Evolutionary conservation across 768 basidiomycete genomes (phyloP).

Genomic region (Termitomyces sp.): DNA sequence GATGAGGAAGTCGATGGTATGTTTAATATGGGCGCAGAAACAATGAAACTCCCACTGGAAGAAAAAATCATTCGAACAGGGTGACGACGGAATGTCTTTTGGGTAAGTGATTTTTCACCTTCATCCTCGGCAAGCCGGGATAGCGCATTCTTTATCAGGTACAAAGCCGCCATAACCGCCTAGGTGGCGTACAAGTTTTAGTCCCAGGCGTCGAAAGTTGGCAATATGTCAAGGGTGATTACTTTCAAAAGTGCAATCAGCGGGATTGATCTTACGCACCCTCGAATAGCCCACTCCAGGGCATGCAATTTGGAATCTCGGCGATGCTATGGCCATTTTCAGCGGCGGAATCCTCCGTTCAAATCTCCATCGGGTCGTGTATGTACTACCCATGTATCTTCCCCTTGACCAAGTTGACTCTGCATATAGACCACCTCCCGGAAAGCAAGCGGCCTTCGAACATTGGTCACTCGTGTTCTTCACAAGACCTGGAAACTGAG

Average conservation of each 20-base stretch:
- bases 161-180: slow-evolving; percentile 66
- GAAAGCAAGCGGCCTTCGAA: slow-evolving; percentile 44
- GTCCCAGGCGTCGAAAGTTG: slow-evolving; percentile 57
- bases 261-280: background rate
- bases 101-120: slow-evolving; percentile 27
- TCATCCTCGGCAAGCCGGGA: background rate
- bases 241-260: too few species aligned
- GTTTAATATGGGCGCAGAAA: slow-evolving; percentile 54
- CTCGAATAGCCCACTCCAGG: slow-evolving; percentile 40
- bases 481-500: slow-evolving; percentile 54
- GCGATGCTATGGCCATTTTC: slow-evolving; percentile 19
- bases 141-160: background rate
- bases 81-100: slow-evolving; percentile 37
- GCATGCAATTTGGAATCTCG: slow-evolving; percentile 53
- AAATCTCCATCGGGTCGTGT: slow-evolving; percentile 17
- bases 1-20: slow-evolving; percentile 44
- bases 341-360: slow-evolving; percentile 20
- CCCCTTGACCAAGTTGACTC: background rate
- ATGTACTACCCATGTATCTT: background rate
- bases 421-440: slow-evolving; percentile 52
- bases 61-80: slow-evolving; percentile 60
- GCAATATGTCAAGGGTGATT: slow-evolving; percentile 62
- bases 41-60: slow-evolving; percentile 47
- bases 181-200: slow-evolving; percentile 69
- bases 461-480: slow-evolving; percentile 73